These are phyloP conservation scores for Colletotrichum musae DNA, from an alignment of 2,329 filamentous ascomycete species.

Conservation along the genomic window DNA sequence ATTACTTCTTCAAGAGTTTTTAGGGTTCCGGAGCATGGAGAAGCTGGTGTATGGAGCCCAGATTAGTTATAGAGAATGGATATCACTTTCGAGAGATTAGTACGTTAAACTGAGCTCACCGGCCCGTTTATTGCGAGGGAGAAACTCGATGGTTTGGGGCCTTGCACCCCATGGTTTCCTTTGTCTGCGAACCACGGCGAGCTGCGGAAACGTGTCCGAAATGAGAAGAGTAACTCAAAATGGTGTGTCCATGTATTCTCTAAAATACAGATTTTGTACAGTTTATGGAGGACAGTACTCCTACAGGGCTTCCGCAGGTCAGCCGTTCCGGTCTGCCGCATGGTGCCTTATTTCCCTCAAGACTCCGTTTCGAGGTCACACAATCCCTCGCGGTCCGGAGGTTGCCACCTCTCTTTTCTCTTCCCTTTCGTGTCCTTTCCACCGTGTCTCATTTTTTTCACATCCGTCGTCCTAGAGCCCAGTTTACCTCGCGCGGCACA, in stretches of 20 bases:
- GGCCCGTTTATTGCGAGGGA: too few relatives aligned
- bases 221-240: constrained; percentile 16
- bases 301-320: constrained; percentile 8
- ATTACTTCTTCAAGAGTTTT: constrained; percentile 38
- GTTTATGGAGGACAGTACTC: constrained; percentile 27
- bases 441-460: not conserved
- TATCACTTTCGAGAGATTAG: constrained; percentile 17
- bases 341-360: constrained; percentile 15
- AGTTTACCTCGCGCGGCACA: constrained; percentile 76
- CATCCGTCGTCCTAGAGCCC: not conserved
- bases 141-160: too few relatives aligned
- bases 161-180: not conserved
- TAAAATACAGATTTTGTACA: constrained; percentile 40
- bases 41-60: constrained; percentile 31
- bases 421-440: not conserved
- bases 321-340: constrained; percentile 5
- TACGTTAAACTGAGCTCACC: too few relatives aligned
- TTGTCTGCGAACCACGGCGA: not conserved
- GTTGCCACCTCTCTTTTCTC: not conserved
- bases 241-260: constrained; percentile 37
- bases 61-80: constrained; percentile 39
- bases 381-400: not conserved
- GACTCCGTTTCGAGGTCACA: constrained; percentile 14
- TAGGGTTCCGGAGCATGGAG: constrained; percentile 30
- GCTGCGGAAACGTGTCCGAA: not conserved